Base-by-base conservation (phyloP, 2,329 filamentous ascomycete species). In the Xylogone sp. region DNA sequence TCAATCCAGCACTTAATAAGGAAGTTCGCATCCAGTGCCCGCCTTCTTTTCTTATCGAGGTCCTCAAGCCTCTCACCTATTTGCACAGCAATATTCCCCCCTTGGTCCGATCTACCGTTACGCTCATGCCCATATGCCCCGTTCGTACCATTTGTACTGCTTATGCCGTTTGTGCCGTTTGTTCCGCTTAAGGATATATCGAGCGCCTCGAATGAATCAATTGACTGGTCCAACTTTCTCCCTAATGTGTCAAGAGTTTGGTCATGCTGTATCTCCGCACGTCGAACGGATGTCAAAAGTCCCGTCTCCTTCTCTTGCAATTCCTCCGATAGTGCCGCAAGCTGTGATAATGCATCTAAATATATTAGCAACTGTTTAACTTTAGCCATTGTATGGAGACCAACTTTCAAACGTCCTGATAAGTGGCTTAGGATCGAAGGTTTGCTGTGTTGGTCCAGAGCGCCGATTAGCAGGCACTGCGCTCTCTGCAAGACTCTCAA, bases 1-100 rank as follows among this genome's bases (percentile, higher is more conserved):
- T 97, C 93, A 42, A 90, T 84, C 93, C 94, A 99, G 73, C 94
- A 99, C 67, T 96, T 88, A 58, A 99, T 91, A 53, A 99, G 72
- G 67, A 97, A 97, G 66, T 89, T 93, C 54, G 94, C 92, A 73
- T 99, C 94, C 67, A 94, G 80, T 27, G 94, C 94, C 53, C 93
- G 79, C 65, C 90, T 86, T 60, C 92, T 79, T 72, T 99, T 96
- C 64, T 90, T 84, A 70, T 99, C 94, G 53, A 99, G 77, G 68
- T 97, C 93, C 72, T 99, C 94, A 10, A 99, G 76, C 64, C 87
- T 86, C 72, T 96, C 91, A 60, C 94, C 94, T 48, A 97, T 97
- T 68, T 96, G 90, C 49, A 99, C 90, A 1, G 94, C 94, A 57
- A 94, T 83, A 66, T 93, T 96, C 1, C 93, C 93, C 22, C 88